These are phyloP conservation scores for Mycena crocata DNA, from an alignment of 768 basidiomycete species.

Conservation along the genomic window DNA sequence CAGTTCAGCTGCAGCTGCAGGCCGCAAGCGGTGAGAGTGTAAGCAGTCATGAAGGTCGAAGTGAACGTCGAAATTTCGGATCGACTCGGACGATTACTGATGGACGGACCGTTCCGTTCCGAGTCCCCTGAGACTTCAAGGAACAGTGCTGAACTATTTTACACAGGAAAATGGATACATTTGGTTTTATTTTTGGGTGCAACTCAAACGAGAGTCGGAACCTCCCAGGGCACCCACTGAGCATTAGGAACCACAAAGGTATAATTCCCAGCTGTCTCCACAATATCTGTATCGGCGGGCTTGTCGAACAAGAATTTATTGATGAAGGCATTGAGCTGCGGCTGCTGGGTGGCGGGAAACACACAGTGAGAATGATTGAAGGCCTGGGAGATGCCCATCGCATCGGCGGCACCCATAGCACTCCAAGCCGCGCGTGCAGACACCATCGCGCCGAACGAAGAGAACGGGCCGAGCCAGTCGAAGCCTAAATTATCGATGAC, in stretches of 20 bases:
- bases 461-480: slow-evolving; percentile 66
- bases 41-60: too few relatives aligned
- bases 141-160: too few relatives aligned
- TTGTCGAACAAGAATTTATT: slow-evolving; percentile 66
- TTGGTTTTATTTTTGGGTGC: too few relatives aligned
- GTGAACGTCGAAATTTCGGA: too few relatives aligned
- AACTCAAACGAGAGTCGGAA: slow-evolving; percentile 10
- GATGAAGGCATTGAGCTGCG: slow-evolving; percentile 63
- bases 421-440: slow-evolving; percentile 62
- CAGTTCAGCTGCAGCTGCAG: too few relatives aligned
- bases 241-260: slow-evolving; percentile 24
- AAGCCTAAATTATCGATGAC: slow-evolving; percentile 67
- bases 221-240: slow-evolving; percentile 29
- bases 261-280: slow-evolving; percentile 53
- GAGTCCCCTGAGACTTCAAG: too few relatives aligned
- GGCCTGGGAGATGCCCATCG: slow-evolving; percentile 65
- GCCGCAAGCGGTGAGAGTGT: too few relatives aligned
- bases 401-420: slow-evolving; percentile 60
- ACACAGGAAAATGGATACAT: too few relatives aligned
- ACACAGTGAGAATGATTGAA: slow-evolving; percentile 67
- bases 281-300: slow-evolving; percentile 57
- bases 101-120: too few relatives aligned
- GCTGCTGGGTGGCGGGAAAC: slow-evolving; percentile 60
- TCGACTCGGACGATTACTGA: too few relatives aligned
- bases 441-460: slow-evolving; percentile 63